Base-by-base conservation (phyloP, 371 early-diverging fungal genomes). In the Phascolomyces articulosus region DNA sequence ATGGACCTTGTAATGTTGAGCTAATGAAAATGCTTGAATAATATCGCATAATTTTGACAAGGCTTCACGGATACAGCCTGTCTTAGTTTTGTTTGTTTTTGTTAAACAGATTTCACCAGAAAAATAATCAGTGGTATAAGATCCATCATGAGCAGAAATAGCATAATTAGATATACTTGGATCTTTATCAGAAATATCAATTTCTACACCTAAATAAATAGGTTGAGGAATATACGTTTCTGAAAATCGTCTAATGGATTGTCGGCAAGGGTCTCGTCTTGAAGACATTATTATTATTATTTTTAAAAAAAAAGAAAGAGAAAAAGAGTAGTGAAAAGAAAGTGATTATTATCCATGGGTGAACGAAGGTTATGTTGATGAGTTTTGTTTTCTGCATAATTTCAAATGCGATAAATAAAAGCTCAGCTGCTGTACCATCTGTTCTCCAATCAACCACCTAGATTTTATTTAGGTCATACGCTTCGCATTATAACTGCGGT, bases 181-280 rank as follows among this genome's bases (percentile, higher is more conserved):
- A 2, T 69, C 66, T 41, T 73, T 66, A 31, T 72, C 64, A 24
- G 70, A 67, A n/a, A 81, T 58, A 31, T 83, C 78, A 29, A 89
- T 73, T 49, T 85, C 88, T 18, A 87, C 66, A 53, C 90, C 89
- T 11, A 89, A 72, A 65, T 89, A 88, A 53, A 86, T 75, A 10
- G 84, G 68, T 65, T 84, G 66, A 11, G 79, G 79, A 3, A 83
- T 64, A 60, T 72, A 69, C 0, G 66, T 60, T 28, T 55, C 21
- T 0, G 78, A 75, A 44, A 78, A 80, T 4, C 72, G 63, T 38
- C 78, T 69, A 0, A 68, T 26, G 61, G 60, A 23, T 66, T 59
- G 59, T 53, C 56, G 53, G 60, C 58, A 65, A 28, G 74, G 79
- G 15, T 67, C 72, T n/a, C 18, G 69, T 55, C 28, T 26, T 8